Conservation (phyloP, 306 rosid species). For the Pyrus communis region DNA sequence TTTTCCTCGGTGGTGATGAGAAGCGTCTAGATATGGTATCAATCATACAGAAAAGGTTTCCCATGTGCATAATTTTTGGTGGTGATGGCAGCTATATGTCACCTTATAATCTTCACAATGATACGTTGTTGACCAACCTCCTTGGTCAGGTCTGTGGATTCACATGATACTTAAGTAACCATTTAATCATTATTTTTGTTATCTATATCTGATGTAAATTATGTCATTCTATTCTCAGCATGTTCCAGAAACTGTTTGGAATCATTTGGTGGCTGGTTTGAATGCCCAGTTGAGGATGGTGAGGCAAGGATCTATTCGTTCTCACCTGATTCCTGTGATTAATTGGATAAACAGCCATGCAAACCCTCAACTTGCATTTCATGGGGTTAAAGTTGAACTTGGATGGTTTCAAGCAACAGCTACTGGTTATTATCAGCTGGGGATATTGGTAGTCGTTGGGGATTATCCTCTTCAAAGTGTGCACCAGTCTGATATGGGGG, state of each 20-base stretch:
- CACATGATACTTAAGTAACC: slow-evolving; percentile 11
- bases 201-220: slow-evolving; percentile 5
- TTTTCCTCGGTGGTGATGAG: slow-evolving; percentile 98
- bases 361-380: slow-evolving; percentile 95
- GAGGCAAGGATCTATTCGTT: slow-evolving; percentile 78
- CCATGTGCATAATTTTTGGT: slow-evolving; percentile 97
- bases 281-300: slow-evolving; percentile 93
- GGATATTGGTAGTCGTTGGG: slow-evolving; percentile 76
- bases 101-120: slow-evolving; percentile 87
- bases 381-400: slow-evolving; percentile 82
- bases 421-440: slow-evolving; percentile 97
- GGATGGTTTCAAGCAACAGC: slow-evolving; percentile 99
- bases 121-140: slow-evolving; percentile 81
- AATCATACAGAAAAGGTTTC: slow-evolving; percentile 89
- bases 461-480: slow-evolving; percentile 57
- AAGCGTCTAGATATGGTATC: slow-evolving; percentile 89
- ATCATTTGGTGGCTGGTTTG: slow-evolving; percentile 83
- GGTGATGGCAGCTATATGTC: slow-evolving; percentile 97
- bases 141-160: slow-evolving; percentile 71
- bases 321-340: slow-evolving; percentile 66
- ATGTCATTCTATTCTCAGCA: slow-evolving; percentile 47
- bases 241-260: slow-evolving; percentile 98
- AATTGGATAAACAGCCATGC: slow-evolving; percentile 87
- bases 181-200: neutral
- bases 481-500: slow-evolving; percentile 47